Conservation (phyloP, 164 flowering plant species). For the Nymphaea colorata region DNA sequence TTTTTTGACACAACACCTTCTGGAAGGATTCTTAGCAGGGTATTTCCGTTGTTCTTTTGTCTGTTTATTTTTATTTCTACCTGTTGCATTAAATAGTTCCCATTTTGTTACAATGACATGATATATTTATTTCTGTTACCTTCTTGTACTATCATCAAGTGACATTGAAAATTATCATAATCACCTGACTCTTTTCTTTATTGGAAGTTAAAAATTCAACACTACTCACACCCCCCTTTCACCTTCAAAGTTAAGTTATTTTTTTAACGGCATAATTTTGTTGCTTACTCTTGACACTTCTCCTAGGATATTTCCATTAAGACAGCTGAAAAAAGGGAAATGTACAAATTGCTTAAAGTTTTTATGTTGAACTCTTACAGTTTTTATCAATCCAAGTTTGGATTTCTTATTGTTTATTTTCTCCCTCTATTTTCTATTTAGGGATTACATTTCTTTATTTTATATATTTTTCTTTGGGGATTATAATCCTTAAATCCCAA, state of each 20-base stretch:
- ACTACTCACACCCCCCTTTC: too few species aligned
- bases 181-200: too few species aligned
- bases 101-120: background rate
- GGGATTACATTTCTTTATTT: too few species aligned
- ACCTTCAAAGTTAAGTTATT: too few species aligned
- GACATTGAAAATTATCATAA: background rate
- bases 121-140: background rate
- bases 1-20: slow-evolving; percentile 98
- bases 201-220: background rate
- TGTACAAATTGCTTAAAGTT: too few species aligned
- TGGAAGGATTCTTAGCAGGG: slow-evolving; percentile 92
- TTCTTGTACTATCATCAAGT: background rate
- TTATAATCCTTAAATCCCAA: background rate
- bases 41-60: slow-evolving; percentile 16
- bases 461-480: background rate
- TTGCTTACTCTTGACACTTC: too few species aligned
- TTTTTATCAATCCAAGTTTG: too few species aligned
- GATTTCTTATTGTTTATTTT: too few species aligned
- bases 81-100: background rate
- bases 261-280: too few species aligned
- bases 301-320: too few species aligned
- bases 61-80: background rate
- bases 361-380: background rate
- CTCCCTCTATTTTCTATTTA: too few species aligned
- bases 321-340: background rate